A percentile compares a stretch with the other conserved stretches of the same genome.
Conservation (phyloP, 129 eudicot genomes). For the Oenanthe sinensis region DNA sequence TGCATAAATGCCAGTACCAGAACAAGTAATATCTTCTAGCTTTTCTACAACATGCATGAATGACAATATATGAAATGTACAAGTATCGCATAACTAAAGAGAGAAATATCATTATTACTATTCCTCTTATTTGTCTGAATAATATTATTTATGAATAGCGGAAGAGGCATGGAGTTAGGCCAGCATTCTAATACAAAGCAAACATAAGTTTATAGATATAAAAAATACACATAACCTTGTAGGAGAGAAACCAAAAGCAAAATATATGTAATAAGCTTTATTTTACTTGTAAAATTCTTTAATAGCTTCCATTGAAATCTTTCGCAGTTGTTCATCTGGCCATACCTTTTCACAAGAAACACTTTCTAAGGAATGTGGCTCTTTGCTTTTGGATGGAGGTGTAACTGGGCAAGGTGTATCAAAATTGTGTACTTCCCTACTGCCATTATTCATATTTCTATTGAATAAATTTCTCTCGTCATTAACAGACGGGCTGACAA, state of each 20-base stretch:
- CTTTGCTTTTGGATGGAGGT: constrained; percentile 28
- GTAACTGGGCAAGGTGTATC: constrained; percentile 46
- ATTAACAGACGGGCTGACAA: constrained; percentile 28
- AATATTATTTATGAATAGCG: not conserved
- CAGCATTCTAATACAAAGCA: not conserved
- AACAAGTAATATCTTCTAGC: not conserved
- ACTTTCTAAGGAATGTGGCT: constrained; percentile 21
- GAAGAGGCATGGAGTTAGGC: not conserved
- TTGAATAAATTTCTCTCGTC: constrained; percentile 39
- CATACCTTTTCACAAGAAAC: constrained; percentile 38
- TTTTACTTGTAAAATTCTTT: constrained; percentile 80
- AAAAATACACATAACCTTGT: not conserved
- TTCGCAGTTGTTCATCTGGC: constrained; percentile 68
- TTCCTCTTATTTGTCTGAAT: not conserved
- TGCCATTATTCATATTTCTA: constrained; percentile 23
- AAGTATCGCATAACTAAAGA: not conserved
- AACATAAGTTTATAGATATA: not conserved
- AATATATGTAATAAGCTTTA: not conserved
- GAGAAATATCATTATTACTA: not conserved
- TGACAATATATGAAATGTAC: not conserved
- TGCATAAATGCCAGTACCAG: not conserved
- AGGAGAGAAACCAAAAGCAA: not conserved
- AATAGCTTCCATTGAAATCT: constrained; percentile 61
- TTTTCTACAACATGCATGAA: not conserved
- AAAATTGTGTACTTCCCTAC: constrained; percentile 28